phyloP scores from a whole-genome alignment of 495 filamentous ascomycete genomes.

The Hyaloscypha finlandica region DNA sequence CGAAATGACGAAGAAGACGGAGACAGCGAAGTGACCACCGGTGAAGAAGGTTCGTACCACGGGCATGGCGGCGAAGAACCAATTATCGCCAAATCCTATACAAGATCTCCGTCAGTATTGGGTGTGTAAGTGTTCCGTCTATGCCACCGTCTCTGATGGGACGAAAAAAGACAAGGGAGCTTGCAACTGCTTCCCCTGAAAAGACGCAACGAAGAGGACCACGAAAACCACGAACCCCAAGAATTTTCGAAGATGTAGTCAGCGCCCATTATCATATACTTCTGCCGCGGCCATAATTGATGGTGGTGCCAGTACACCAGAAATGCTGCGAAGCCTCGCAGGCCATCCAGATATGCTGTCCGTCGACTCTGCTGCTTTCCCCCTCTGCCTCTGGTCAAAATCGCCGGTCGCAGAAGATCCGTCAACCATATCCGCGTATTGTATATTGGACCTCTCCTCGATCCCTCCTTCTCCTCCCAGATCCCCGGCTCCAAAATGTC shows the following conservation, averaged over 20 bases:
- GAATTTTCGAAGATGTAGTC: slow-evolving; percentile 42
- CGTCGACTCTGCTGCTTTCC: slow-evolving; percentile 33
- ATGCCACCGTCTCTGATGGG: neutral
- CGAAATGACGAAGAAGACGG: slow-evolving; percentile 72
- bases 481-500: neutral
- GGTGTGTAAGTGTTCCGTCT: neutral
- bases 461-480: slow-evolving; percentile 12
- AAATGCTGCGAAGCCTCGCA: slow-evolving; percentile 54
- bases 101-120: neutral
- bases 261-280: slow-evolving; percentile 14
- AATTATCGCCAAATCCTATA: slow-evolving; percentile 32
- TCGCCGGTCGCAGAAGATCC: slow-evolving; percentile 25
- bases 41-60: slow-evolving; percentile 58
- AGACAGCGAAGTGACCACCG: slow-evolving; percentile 62
- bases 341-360: slow-evolving; percentile 57
- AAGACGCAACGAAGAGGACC: neutral
- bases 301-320: slow-evolving; percentile 50
- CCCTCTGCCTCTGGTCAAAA: slow-evolving; percentile 20
- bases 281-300: slow-evolving; percentile 19
- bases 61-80: slow-evolving; percentile 59
- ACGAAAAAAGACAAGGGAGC: neutral
- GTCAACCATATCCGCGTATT: slow-evolving; percentile 16
- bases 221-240: slow-evolving; percentile 22
- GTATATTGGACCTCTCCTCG: neutral
- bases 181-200: neutral